These are phyloP conservation scores for Solanum lycopersicoides DNA, from an alignment of 257 asterid genomes.

Conservation along the genomic window DNA sequence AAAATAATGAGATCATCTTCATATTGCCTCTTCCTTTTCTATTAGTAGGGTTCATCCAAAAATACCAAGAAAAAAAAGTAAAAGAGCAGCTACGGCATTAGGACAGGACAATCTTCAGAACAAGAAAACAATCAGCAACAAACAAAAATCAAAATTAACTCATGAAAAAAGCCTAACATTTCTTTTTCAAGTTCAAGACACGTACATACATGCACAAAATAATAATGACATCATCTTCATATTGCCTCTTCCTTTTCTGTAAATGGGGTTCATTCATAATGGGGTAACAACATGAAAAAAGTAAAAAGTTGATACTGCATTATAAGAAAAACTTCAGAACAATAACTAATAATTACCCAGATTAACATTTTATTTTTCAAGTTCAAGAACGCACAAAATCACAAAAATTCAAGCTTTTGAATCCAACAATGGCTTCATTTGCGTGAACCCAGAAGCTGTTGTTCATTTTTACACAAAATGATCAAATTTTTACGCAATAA, in stretches of 20 bases:
- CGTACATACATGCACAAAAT: not conserved
- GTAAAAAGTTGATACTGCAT: no score
- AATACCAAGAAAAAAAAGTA: not conserved
- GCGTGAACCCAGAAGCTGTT: not conserved
- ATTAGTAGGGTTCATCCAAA: not conserved
- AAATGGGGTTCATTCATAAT: no score
- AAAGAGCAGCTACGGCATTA: not conserved
- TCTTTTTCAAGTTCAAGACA: not conserved
- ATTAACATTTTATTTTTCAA: not conserved
- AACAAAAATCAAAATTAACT: not conserved
- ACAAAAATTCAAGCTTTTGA: not conserved
- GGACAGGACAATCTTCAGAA: not conserved
- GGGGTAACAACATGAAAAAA: no score
- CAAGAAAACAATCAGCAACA: not conserved
- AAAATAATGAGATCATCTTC: not conserved
- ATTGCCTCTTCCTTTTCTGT: no score
- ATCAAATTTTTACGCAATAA: not conserved
- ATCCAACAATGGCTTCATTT: not conserved
- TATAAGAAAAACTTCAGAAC: no score
- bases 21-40: not conserved
- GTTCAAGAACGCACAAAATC: not conserved
- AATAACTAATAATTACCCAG: not conserved
- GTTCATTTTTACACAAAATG: not conserved
- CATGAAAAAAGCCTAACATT: not conserved
- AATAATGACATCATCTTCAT: no score